Conservation (phyloP, 2,329 filamentous ascomycete species). For the Passalora sequoiae region DNA sequence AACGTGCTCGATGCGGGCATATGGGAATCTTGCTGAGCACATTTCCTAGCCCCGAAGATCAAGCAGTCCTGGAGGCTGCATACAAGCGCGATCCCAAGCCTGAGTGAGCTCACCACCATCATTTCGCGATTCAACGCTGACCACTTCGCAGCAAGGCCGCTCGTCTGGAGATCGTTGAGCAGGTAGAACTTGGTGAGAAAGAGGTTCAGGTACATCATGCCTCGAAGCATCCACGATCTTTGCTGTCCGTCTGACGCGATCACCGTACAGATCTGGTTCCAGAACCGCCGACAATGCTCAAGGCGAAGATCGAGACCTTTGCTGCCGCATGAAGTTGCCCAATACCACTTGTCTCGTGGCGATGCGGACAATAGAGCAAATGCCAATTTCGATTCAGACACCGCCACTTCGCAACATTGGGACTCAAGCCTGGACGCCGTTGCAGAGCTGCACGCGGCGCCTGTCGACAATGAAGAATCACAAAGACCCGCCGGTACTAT, state of each 20-base stretch:
- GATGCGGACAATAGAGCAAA: not conserved
- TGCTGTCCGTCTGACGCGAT: no score
- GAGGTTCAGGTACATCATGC: constrained; percentile 75
- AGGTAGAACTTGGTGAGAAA: constrained; percentile 86
- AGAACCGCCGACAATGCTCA: constrained; percentile 90
- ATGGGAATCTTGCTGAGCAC: not conserved
- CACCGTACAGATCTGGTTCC: constrained; percentile 98
- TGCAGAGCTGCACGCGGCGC: no score
- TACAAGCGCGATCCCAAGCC: constrained; percentile 84
- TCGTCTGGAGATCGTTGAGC: constrained; percentile 75
- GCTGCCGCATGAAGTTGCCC: constrained; percentile 65
- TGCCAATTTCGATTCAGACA: not conserved
- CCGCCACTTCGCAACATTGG: not conserved
- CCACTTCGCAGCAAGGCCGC: no score
- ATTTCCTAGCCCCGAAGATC: constrained; percentile 89
- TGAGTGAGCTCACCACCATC: no score
- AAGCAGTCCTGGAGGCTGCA: constrained; percentile 78
- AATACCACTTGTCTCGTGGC: constrained; percentile 32
- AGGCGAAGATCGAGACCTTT: constrained; percentile 81
- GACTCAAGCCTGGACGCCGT: no score
- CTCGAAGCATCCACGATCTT: no score
- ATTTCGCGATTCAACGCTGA: no score
- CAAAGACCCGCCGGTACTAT: no score
- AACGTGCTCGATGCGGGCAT: not conserved
- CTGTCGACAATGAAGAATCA: no score